Conservation (phyloP, 1,284 basidiomycete species). For the Pseudomicrostroma phylloplanum region DNA sequence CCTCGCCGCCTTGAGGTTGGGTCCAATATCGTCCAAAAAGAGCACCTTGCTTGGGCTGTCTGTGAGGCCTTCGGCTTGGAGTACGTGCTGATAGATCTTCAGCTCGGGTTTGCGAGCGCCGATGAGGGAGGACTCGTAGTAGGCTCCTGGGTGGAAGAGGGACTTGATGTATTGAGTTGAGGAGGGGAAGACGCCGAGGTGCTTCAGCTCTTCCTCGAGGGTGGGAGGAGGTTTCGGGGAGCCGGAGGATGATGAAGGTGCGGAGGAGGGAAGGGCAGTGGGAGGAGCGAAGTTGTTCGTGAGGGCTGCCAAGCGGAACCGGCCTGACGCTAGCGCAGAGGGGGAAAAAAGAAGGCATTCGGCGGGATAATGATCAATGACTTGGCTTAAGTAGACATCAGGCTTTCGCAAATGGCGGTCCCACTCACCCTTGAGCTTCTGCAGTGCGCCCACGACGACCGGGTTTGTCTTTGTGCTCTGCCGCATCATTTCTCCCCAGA, state of each 20-base stretch:
- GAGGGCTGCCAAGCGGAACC: slow-evolving; percentile 47
- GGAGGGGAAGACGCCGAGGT: slow-evolving; percentile 24
- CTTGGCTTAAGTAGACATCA: not conserved
- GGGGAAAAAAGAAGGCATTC: not conserved
- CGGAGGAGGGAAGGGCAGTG: slow-evolving; percentile 18
- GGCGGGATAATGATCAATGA: not conserved
- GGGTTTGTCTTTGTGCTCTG: slow-evolving; percentile 22
- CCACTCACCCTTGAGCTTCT: slow-evolving; percentile 12
- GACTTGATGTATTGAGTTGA: slow-evolving; percentile 25
- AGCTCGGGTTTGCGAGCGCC: slow-evolving; percentile 51
- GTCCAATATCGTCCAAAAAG: slow-evolving; percentile 52
- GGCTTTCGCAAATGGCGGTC: not conserved
- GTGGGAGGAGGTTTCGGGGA: slow-evolving; percentile 17
- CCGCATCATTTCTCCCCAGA: slow-evolving; percentile 50
- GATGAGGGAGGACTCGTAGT: slow-evolving; percentile 9
- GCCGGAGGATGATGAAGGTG: slow-evolving; percentile 6
- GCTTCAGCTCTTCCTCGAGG: slow-evolving; percentile 35
- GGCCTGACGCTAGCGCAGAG: slow-evolving; percentile 29
- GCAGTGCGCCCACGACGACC: slow-evolving; percentile 40
- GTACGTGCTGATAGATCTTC: slow-evolving; percentile 46
- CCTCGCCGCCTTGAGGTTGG: slow-evolving; percentile 48
- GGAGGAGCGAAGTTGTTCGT: slow-evolving; percentile 51
- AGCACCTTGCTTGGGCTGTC: slow-evolving; percentile 43
- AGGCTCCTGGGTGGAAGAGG: slow-evolving; percentile 48
- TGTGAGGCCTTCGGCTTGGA: slow-evolving; percentile 32